A percentile compares a stretch with the other conserved stretches of the same genome.
Conservation (phyloP, 1,284 basidiomycete species). For the Dichomitus squalens region DNA sequence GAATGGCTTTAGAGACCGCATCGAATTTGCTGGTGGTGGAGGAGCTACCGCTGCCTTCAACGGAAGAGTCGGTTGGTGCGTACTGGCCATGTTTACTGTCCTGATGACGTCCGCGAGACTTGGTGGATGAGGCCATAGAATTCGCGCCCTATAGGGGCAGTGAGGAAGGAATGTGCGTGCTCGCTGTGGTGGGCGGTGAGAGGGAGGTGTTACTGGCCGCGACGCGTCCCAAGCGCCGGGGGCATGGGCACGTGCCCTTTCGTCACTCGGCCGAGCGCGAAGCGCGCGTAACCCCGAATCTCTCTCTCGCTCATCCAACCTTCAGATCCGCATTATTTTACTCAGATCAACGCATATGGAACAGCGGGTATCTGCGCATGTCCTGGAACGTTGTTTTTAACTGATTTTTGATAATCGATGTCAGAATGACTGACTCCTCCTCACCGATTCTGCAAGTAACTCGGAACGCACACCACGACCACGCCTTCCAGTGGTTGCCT, state of each 20-base stretch:
- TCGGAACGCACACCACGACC: too few relatives aligned
- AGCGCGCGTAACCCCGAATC: too few relatives aligned
- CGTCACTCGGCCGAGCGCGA: constrained; percentile 12
- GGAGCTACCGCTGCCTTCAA: constrained; percentile 25
- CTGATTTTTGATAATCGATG: too few relatives aligned
- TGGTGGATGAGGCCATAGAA: constrained; percentile 31
- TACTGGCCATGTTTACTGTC: constrained; percentile 36
- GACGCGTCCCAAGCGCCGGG: constrained; percentile 24
- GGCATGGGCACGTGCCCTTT: constrained; percentile 14
- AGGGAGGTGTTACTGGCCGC: constrained; percentile 15
- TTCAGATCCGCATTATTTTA: not conserved
- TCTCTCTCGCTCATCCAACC: not conserved
- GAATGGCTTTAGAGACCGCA: constrained; percentile 63
- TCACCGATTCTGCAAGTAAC: too few relatives aligned
- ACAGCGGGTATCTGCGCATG: too few relatives aligned
- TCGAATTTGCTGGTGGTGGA: constrained; percentile 48
- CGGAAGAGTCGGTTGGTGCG: constrained; percentile 40
- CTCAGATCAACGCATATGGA: too few relatives aligned
- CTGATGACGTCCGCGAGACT: constrained; percentile 14
- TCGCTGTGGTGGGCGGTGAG: constrained; percentile 9
- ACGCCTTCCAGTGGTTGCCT: too few relatives aligned
- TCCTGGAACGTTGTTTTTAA: too few relatives aligned
- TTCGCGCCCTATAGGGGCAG: constrained; percentile 16
- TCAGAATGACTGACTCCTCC: too few relatives aligned
- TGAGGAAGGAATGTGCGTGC: constrained; percentile 6